Evolutionary conservation across 2,329 filamentous ascomycete species (phyloP).

Genomic region (Fusarium agapanthi): DNA sequence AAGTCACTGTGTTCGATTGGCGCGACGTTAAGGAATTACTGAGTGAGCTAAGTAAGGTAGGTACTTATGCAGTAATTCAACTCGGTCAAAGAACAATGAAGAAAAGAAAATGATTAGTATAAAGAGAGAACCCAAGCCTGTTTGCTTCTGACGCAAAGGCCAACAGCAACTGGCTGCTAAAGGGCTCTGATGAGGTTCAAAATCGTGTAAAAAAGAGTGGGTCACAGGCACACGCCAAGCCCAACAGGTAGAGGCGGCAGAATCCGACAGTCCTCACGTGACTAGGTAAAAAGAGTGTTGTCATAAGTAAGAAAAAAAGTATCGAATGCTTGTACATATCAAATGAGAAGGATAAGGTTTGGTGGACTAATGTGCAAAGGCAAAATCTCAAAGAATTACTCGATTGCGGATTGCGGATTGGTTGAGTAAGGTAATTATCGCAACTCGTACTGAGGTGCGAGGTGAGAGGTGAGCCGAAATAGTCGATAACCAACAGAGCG

Average conservation of each 20-base stretch:
- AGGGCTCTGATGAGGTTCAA: constrained; percentile 41
- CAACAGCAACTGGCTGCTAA: constrained; percentile 17
- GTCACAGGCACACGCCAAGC: background rate
- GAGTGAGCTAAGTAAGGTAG: background rate
- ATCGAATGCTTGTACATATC: background rate
- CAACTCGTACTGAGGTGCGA: background rate
- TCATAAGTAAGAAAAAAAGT: background rate
- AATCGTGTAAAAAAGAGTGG: constrained; percentile 39
- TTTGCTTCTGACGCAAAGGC: constrained; percentile 36
- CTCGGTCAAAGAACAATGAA: constrained; percentile 7
- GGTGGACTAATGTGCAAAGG: background rate
- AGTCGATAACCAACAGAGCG: background rate
- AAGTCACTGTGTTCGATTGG: constrained; percentile 19
- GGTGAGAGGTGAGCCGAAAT: background rate
- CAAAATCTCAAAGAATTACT: background rate
- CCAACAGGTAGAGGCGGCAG: background rate
- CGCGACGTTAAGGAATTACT: background rate
- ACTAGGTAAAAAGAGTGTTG: background rate
- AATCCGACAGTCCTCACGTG: constrained; percentile 12
- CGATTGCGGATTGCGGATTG: background rate
- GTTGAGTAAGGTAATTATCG: background rate
- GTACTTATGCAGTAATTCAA: background rate
- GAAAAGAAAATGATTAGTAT: constrained; percentile 16
- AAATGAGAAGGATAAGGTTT: background rate
- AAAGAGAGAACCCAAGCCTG: constrained; percentile 18